These are phyloP conservation scores for Cutaneotrichosporon sp. DNA, from an alignment of 1,284 basidiomycete genomes.

Conservation along the genomic window DNA sequence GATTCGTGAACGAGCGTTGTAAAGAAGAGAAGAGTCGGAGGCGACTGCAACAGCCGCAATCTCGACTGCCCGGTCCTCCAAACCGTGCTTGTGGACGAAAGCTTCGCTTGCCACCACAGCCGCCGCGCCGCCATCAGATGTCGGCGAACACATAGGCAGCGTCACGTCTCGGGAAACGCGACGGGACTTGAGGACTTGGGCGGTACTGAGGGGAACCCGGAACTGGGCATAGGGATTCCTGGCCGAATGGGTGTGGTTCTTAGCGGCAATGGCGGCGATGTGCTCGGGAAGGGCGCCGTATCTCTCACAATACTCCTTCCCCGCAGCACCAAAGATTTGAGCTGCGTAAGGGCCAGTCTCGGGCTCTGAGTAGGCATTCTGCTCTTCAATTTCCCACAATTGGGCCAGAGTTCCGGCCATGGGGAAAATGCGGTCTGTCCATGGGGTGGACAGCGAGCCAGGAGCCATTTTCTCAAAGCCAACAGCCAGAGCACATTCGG, in stretches of 20 bases:
- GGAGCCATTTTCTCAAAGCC: constrained; percentile 29
- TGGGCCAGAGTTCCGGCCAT: constrained; percentile 18
- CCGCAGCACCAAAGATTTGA: constrained; percentile 25
- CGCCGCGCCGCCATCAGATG: constrained; percentile 23
- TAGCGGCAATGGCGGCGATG: constrained; percentile 22
- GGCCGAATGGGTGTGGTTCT: constrained; percentile 27
- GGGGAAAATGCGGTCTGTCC: constrained; percentile 21
- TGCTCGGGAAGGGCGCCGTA: constrained; percentile 24
- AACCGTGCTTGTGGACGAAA: constrained; percentile 20
- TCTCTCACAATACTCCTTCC: constrained; percentile 24
- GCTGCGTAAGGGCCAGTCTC: constrained; percentile 21
- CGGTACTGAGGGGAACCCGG: constrained; percentile 18
- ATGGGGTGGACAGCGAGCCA: constrained; percentile 22
- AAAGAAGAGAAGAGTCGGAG: constrained; percentile 23
- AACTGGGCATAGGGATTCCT: constrained; percentile 30
- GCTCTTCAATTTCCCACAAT: constrained; percentile 21
- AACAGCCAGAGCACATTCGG: constrained; percentile 24
- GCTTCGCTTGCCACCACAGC: constrained; percentile 23
- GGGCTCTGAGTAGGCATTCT: constrained; percentile 18
- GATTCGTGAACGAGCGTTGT: constrained; percentile 24
- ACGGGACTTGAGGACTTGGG: constrained; percentile 20
- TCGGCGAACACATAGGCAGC: constrained; percentile 28
- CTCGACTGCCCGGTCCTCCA: constrained; percentile 28
- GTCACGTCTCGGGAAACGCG: constrained; percentile 26
- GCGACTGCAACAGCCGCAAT: constrained; percentile 20